These are phyloP conservation scores for Exophiala aquamarina DNA, from an alignment of 2,329 filamentous ascomycete species.

Conservation along the genomic window DNA sequence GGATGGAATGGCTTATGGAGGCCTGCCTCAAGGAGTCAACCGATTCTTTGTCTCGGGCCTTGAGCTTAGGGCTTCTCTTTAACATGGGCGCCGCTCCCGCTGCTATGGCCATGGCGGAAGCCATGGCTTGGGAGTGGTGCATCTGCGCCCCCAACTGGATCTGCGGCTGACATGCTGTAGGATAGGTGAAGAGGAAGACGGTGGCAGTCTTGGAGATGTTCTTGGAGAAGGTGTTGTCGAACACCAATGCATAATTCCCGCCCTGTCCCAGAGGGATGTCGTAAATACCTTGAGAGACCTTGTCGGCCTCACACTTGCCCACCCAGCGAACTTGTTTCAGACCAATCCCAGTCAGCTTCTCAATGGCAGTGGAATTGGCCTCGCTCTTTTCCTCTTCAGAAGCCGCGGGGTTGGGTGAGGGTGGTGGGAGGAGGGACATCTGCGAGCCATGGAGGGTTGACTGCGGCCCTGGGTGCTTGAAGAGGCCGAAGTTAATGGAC, in stretches of 20 bases:
- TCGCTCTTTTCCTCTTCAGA: constrained; percentile 35
- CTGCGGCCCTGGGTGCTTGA: constrained; percentile 84
- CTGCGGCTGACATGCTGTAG: constrained; percentile 62
- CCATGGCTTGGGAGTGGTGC: constrained; percentile 56
- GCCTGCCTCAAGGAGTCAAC: constrained; percentile 50
- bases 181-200: constrained; percentile 91
- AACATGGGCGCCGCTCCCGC: constrained; percentile 12
- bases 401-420: constrained; percentile 39
- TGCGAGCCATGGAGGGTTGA: constrained; percentile 47
- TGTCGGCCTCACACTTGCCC: constrained; percentile 94
- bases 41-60: constrained; percentile 46
- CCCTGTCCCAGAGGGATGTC: constrained; percentile 73
- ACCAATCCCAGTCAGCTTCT: constrained; percentile 63
- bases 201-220: constrained; percentile 91
- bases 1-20: constrained; percentile 17
- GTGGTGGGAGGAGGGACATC: constrained; percentile 49
- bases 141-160: constrained; percentile 44
- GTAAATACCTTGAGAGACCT: constrained; percentile 86
- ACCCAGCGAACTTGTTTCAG: constrained; percentile 71
- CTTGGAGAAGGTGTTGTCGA: constrained; percentile 99
- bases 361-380: constrained; percentile 62
- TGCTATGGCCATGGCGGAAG: constrained; percentile 37
- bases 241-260: constrained; percentile 94
- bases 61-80: constrained; percentile 40
- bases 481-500: constrained; percentile 96